These are phyloP conservation scores for Solanum chaucha DNA, from an alignment of 257 asterid species.

Conservation along the genomic window DNA sequence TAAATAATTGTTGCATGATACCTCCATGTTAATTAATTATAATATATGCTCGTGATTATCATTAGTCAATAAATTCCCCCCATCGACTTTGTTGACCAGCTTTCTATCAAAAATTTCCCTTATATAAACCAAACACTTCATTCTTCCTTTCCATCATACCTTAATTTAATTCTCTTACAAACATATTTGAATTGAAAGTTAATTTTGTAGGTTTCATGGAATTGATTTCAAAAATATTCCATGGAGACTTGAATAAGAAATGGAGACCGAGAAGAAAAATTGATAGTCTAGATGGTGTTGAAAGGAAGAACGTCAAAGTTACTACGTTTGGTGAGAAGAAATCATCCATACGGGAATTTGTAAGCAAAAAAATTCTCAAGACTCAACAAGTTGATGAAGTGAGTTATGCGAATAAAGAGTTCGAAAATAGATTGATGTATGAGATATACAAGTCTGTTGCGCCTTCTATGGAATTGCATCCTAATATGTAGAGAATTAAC, in stretches of 20 bases:
- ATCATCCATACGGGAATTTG: neutral
- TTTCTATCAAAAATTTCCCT: neutral
- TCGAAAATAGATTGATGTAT: constrained; percentile 46
- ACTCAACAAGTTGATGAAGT: neutral
- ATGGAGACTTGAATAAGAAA: neutral
- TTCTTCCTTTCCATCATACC: neutral
- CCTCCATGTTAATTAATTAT: neutral
- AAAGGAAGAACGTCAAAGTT: constrained; percentile 1
- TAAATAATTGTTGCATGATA: neutral
- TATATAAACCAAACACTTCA: neutral
- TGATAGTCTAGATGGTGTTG: constrained; percentile 1
- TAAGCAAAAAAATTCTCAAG: neutral
- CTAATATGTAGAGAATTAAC: neutral
- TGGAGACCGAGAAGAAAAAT: constrained; percentile 10
- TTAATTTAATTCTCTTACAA: neutral
- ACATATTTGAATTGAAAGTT: neutral
- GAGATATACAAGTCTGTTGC: constrained; percentile 64
- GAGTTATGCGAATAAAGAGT: constrained; percentile 15
- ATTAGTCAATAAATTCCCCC: neutral
- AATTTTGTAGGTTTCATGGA: neutral
- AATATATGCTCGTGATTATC: neutral
- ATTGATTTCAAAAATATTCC: neutral
- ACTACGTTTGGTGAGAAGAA: constrained; percentile 8
- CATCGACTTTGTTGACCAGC: neutral
- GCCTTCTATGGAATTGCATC: constrained; percentile 39